Evolutionary conservation across 805 yeast species (phyloP).

Genomic region (Priceomyces carsonii): DNA sequence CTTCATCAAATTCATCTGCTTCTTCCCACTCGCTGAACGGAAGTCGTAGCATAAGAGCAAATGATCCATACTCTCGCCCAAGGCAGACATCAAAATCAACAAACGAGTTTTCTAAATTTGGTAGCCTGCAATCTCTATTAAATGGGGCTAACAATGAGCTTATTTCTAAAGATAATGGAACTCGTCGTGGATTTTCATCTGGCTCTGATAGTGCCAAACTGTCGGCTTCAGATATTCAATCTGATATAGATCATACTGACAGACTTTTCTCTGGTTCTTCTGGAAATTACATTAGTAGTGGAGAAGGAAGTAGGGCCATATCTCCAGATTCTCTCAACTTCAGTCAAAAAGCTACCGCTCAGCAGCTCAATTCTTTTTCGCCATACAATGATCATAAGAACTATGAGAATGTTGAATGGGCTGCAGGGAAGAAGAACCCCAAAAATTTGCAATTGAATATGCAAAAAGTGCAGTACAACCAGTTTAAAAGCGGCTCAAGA

Average conservation of each 20-base stretch:
- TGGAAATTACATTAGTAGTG: constrained; percentile 1
- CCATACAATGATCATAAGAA: neutral
- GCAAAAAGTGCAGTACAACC: neutral
- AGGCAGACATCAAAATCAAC: too few relatives aligned
- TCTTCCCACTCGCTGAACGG: neutral
- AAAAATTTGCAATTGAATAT: constrained; percentile 3
- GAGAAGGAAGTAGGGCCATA: constrained; percentile 1
- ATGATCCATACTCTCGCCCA: constrained; percentile 5
- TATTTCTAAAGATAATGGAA: neutral
- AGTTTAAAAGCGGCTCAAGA: neutral
- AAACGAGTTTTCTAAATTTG: too few relatives aligned
- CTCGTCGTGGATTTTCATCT: too few relatives aligned
- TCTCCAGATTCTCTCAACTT: neutral
- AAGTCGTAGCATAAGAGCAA: neutral
- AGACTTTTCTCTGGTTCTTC: constrained; percentile 5
- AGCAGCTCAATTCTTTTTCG: neutral
- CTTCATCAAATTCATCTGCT: constrained; percentile 7
- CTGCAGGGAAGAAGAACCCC: constrained; percentile 1
- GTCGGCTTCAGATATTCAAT: constrained; percentile 2
- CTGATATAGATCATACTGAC: constrained; percentile 2
- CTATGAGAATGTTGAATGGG: constrained; percentile 2
- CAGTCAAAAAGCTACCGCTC: too few relatives aligned
- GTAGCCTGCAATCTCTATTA: too few relatives aligned
- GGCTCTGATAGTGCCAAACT: constrained; percentile 1
- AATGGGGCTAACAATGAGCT: neutral